These are phyloP conservation scores for Kodamaea sp. DNA, from an alignment of 1,139 yeast genomes.

Conservation along the genomic window DNA sequence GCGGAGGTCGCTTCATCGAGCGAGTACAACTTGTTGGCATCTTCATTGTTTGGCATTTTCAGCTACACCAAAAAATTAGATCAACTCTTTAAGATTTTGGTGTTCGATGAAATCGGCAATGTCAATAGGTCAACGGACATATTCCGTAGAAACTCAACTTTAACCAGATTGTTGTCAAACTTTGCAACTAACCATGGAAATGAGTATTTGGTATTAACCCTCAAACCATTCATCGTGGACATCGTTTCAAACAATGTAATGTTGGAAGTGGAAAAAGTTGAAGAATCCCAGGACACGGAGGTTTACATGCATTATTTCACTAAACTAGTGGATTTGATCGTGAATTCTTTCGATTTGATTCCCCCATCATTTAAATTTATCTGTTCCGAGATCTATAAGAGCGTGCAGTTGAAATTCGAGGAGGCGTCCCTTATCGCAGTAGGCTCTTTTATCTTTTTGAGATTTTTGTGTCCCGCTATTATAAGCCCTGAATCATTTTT, in stretches of 20 bases:
- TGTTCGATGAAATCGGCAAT: conserved; percentile 61
- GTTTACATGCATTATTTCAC: conserved; percentile 60
- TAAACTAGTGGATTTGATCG: conserved; percentile 62
- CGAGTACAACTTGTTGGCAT: conserved; percentile 56
- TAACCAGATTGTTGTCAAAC: conserved; percentile 73
- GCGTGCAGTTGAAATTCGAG: conserved; percentile 68
- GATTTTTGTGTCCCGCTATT: conserved; percentile 89
- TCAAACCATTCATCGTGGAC: conserved; percentile 58
- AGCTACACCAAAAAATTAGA: conserved; percentile 56
- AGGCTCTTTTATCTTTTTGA: conserved; percentile 82
- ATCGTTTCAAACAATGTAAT: conserved; percentile 50
- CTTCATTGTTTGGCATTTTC: conserved; percentile 64
- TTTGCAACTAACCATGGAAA: conserved; percentile 69
- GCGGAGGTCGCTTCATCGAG: conserved; percentile 64
- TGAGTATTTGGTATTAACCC: conserved; percentile 52
- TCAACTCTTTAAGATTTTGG: conserved; percentile 54
- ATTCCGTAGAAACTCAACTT: conserved; percentile 77
- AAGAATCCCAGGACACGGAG: conserved; percentile 43
- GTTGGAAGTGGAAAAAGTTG: conserved; percentile 66
- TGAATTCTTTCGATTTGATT: conserved; percentile 53
- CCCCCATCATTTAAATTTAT: conserved; percentile 78
- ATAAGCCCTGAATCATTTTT: conserved; percentile 78
- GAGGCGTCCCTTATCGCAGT: conserved; percentile 71
- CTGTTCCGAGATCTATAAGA: conserved; percentile 66
- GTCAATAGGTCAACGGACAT: conserved; percentile 70